A percentile compares a stretch with the other conserved stretches of the same genome.
Conservation (phyloP, 148 eudicot species). For the Silene uniflora region DNA sequence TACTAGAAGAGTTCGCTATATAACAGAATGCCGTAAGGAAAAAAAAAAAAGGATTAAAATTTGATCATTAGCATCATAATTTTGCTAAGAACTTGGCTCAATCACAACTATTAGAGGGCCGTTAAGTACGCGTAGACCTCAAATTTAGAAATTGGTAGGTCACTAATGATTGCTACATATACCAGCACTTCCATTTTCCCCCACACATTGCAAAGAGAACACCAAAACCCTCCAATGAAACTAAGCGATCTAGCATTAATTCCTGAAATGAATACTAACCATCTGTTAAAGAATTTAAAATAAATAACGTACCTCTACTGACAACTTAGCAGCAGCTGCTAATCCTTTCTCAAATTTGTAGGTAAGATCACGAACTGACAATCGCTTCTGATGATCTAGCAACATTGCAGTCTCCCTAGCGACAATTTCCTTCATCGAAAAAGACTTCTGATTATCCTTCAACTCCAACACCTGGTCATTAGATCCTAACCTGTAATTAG, state of each 20-base stretch:
- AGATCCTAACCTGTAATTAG: constrained; percentile 74
- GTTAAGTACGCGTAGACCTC: no score
- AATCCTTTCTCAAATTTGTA: constrained; percentile 91
- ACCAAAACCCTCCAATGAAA: neutral
- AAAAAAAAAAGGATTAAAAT: no score
- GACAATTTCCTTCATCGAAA: constrained; percentile 80
- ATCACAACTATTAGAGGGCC: no score
- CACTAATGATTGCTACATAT: neutral
- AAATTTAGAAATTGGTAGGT: no score
- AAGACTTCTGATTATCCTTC: constrained; percentile 51
- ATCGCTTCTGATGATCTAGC: constrained; percentile 82
- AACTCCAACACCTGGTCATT: constrained; percentile 71
- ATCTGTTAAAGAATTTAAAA: neutral
- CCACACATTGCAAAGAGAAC: neutral
- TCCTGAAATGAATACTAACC: no score
- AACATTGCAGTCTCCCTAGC: constrained; percentile 86
- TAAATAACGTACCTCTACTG: constrained; percentile 67
- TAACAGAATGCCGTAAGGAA: no score
- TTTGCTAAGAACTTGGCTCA: no score
- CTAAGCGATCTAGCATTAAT: no score
- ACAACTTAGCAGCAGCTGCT: constrained; percentile 93
- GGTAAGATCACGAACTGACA: constrained; percentile 97
- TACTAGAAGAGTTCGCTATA: no score
- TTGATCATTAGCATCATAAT: no score
- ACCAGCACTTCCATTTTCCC: neutral